phyloP scores from a whole-genome alignment of 2,329 filamentous ascomycete species.

The Lasiodiplodia gonubiensis region DNA sequence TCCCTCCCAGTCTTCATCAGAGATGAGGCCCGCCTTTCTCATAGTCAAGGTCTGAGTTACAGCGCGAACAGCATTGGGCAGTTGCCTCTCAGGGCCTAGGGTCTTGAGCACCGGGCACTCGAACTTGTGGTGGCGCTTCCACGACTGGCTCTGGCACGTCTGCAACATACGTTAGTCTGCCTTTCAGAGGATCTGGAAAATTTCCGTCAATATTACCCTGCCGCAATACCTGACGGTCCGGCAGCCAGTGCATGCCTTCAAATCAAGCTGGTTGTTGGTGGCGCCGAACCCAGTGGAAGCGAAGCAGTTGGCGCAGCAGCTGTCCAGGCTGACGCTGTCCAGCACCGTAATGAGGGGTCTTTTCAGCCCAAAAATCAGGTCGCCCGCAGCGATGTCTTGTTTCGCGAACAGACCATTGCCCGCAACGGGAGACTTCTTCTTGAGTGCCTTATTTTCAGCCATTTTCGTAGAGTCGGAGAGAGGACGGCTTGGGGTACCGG shows the following conservation, averaged over 20 bases:
- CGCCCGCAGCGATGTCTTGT: conserved; percentile 54
- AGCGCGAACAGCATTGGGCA: conserved; percentile 63
- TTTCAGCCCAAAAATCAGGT: conserved; percentile 56
- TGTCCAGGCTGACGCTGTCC: conserved; percentile 57
- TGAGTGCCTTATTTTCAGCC: conserved; percentile 28
- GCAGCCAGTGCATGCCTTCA: conserved; percentile 65
- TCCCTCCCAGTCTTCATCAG: conserved; percentile 49
- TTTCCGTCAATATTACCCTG: conserved; percentile 52
- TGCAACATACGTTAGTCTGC: conserved; percentile 37
- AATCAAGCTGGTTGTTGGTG: conserved; percentile 32
- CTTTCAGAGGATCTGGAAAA: not conserved
- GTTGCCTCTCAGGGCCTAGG: conserved; percentile 37
- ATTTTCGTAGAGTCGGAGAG: not conserved
- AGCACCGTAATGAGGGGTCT: conserved; percentile 61
- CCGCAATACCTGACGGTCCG: conserved; percentile 65
- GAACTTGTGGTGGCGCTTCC: conserved; percentile 64
- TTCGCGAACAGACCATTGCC: conserved; percentile 64
- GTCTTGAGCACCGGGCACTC: conserved; percentile 57
- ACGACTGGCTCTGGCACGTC: conserved; percentile 65
- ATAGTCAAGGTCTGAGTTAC: conserved; percentile 60
- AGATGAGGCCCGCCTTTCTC: conserved; percentile 45
- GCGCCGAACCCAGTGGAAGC: conserved; percentile 37
- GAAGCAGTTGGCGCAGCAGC: conserved; percentile 65
- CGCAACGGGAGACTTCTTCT: conserved; percentile 33
- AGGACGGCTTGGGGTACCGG: not conserved